Conservation (phyloP, 2,329 filamentous ascomycete genomes). For the Plectosphaerella sp. region DNA sequence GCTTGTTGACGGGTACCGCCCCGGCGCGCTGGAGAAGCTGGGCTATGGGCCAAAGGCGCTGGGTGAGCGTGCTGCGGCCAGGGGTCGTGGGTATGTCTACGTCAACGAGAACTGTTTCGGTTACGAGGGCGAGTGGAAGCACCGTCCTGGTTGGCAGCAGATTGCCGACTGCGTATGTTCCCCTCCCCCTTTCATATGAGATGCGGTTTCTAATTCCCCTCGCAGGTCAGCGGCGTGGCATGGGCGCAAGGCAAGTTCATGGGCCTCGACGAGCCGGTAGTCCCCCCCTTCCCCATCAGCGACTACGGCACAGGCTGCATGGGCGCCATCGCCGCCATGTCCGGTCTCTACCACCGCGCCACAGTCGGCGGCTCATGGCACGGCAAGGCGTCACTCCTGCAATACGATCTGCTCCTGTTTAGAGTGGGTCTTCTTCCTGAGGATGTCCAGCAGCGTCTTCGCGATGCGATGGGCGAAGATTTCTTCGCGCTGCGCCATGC, state of each 20-base stretch:
- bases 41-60: constrained; percentile 59
- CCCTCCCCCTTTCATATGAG: too few relatives aligned
- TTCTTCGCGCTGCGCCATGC: constrained; percentile 56
- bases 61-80: constrained; percentile 41
- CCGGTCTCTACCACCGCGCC: constrained; percentile 58
- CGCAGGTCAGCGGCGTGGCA: constrained; percentile 44
- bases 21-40: constrained; percentile 57
- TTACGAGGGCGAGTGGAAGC: constrained; percentile 53
- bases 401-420: constrained; percentile 65
- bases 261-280: constrained; percentile 57
- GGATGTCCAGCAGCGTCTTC: constrained; percentile 46
- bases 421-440: constrained; percentile 53
- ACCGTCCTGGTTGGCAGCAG: constrained; percentile 66
- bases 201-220: too few relatives aligned
- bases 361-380: constrained; percentile 62
- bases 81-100: constrained; percentile 40
- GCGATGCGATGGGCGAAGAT: constrained; percentile 40
- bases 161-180: constrained; percentile 58
- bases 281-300: constrained; percentile 60
- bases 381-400: constrained; percentile 58
- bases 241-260: constrained; percentile 61
- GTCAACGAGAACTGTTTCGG: constrained; percentile 72
- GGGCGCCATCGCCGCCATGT: constrained; percentile 62
- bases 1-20: constrained; percentile 64
- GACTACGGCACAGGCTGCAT: constrained; percentile 70